Conservation (phyloP, 139 green algal species). For the Pseudopediastrum boryanum region DNA sequence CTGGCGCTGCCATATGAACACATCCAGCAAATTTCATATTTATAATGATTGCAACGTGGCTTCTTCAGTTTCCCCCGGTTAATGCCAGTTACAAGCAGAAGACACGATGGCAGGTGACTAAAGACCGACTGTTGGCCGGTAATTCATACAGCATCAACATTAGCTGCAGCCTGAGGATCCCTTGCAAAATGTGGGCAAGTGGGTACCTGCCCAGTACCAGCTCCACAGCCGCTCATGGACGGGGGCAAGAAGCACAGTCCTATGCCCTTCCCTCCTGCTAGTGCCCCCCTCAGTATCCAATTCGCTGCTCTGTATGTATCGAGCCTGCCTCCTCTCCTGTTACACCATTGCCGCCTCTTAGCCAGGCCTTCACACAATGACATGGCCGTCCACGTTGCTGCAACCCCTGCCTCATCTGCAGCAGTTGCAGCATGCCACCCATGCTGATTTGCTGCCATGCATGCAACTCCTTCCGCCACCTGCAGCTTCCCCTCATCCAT, state of each 20-base stretch:
- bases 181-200: too few relatives aligned
- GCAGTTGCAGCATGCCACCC: not conserved
- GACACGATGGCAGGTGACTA: too few relatives aligned
- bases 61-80: too few relatives aligned
- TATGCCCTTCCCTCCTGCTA: slow-evolving; percentile 49
- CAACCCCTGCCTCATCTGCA: not conserved
- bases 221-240: not conserved
- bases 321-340: slow-evolving; percentile 51
- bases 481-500: not conserved
- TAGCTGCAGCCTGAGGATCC: too few relatives aligned
- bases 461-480: slow-evolving; percentile 1
- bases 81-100: too few relatives aligned
- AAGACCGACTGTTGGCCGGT: too few relatives aligned
- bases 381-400: slow-evolving; percentile 39
- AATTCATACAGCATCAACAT: too few relatives aligned
- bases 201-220: too few relatives aligned
- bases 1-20: too few relatives aligned
- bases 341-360: slow-evolving; percentile 37
- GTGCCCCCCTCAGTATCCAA: slow-evolving; percentile 56
- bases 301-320: slow-evolving; percentile 71
- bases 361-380: slow-evolving; percentile 57
- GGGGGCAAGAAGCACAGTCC: slow-evolving; percentile 61
- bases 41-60: too few relatives aligned
- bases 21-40: too few relatives aligned
- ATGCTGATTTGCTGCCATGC: not conserved